A percentile compares a stretch with the other conserved stretches of the same genome.
phyloP scores from a whole-genome alignment of 192 early-diverging fungal species.

The Physocladia obscura region DNA sequence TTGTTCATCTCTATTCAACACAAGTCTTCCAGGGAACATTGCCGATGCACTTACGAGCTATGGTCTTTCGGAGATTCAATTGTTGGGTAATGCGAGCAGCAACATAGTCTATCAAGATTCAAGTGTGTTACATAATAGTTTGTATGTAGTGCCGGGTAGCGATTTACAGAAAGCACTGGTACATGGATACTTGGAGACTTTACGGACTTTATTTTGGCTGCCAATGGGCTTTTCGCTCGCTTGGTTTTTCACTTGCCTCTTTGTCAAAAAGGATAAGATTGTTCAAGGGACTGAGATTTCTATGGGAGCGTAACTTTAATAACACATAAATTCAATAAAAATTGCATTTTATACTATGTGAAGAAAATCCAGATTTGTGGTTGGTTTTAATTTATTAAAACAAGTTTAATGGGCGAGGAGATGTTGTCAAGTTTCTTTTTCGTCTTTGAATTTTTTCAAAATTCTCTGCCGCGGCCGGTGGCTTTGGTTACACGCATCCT shows the following conservation, averaged over 20 bases:
- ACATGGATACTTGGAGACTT: slow-evolving; percentile 26
- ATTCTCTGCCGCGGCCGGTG: no score
- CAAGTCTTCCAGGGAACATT: slow-evolving; percentile 47
- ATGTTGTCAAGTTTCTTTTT: no score
- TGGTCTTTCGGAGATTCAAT: neutral
- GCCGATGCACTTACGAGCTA: neutral
- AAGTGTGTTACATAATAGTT: slow-evolving; percentile 1
- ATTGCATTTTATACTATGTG: no score
- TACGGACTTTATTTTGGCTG: slow-evolving; percentile 24
- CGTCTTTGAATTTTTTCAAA: no score
- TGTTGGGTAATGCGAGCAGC: neutral
- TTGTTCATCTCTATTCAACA: slow-evolving; percentile 59
- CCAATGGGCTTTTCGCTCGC: slow-evolving; percentile 27
- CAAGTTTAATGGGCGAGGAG: no score
- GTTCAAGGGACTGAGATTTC: slow-evolving; percentile 5
- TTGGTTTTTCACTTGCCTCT: slow-evolving; percentile 14
- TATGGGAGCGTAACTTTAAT: no score
- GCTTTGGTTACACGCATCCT: no score
- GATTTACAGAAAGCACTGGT: slow-evolving; percentile 17
- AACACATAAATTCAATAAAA: no score
- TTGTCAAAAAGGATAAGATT: slow-evolving; percentile 34
- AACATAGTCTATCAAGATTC: slow-evolving; percentile 3
- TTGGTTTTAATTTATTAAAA: no score
- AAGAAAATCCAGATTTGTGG: no score
- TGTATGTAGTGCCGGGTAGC: neutral